phyloP scores from a whole-genome alignment of 2,329 filamentous ascomycete genomes.

The Neofusicoccum ribis region DNA sequence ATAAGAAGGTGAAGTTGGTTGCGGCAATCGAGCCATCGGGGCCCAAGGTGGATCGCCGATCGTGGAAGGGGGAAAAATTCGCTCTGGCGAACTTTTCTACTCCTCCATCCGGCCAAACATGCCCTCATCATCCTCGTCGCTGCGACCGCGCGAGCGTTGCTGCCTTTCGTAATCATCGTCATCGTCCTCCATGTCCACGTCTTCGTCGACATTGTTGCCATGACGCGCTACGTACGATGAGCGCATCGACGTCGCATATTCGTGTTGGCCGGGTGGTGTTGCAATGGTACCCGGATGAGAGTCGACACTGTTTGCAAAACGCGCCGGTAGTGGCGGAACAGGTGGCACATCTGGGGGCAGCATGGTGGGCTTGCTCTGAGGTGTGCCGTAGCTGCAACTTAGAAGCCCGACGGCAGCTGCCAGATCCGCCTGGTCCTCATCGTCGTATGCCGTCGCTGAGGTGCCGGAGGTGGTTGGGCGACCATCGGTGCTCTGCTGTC shows the following conservation, averaged over 20 bases:
- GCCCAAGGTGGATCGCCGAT: not conserved
- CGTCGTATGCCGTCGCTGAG: constrained; percentile 62
- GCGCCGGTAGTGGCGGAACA: constrained; percentile 81
- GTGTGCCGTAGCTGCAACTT: constrained; percentile 87
- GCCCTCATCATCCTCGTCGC: constrained; percentile 90
- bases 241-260: constrained; percentile 23
- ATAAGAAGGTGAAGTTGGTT: not conserved
- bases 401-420: constrained; percentile 88
- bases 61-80: not conserved
- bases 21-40: not conserved
- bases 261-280: constrained; percentile 43
- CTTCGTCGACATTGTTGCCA: constrained; percentile 26
- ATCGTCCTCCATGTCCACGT: constrained; percentile 57
- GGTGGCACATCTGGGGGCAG: constrained; percentile 76
- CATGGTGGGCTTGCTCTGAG: constrained; percentile 63
- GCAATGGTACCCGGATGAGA: constrained; percentile 59
- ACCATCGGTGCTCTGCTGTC: constrained; percentile 62
- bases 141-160: constrained; percentile 55
- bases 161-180: constrained; percentile 62
- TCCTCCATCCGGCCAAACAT: constrained; percentile 98
- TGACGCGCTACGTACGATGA: constrained; percentile 24
- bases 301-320: constrained; percentile 64
- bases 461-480: constrained; percentile 72
- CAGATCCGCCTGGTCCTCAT: constrained; percentile 76
- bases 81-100: constrained; percentile 20